phyloP scores from a whole-genome alignment of 2,329 filamentous ascomycete genomes.

The Emericellopsis atlantica region DNA sequence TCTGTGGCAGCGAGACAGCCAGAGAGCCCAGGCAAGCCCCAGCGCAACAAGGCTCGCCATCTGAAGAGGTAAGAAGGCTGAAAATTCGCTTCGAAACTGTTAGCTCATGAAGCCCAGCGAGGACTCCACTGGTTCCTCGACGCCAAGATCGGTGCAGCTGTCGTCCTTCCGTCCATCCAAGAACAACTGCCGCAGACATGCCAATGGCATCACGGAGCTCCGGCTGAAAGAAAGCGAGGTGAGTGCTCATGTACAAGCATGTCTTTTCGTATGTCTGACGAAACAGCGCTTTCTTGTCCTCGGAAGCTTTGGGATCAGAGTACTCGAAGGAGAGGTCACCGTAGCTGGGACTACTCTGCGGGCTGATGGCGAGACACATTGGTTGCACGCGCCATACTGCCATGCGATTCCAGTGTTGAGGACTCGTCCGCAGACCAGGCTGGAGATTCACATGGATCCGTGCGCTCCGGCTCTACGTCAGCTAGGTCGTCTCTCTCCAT shows the following conservation, averaged over 20 bases:
- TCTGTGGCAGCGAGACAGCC: not conserved
- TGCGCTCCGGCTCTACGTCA: slow-evolving; percentile 33
- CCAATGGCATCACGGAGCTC: slow-evolving; percentile 26
- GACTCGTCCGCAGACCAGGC: slow-evolving; percentile 30
- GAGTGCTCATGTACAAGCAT: slow-evolving; percentile 2
- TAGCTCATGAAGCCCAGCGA: not conserved
- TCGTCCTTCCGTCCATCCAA: slow-evolving; percentile 33
- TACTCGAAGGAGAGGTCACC: slow-evolving; percentile 49
- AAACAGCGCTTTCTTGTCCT: slow-evolving; percentile 47
- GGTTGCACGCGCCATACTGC: slow-evolving; percentile 54
- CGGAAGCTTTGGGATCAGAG: slow-evolving; percentile 54
- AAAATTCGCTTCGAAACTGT: not conserved
- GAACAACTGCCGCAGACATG: slow-evolving; percentile 25
- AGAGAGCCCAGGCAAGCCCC: not conserved
- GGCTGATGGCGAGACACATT: slow-evolving; percentile 30
- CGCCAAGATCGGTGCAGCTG: slow-evolving; percentile 15
- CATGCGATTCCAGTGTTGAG: slow-evolving; percentile 58
- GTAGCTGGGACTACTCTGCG: slow-evolving; percentile 52
- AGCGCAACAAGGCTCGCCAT: not conserved
- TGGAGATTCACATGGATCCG: slow-evolving; percentile 45
- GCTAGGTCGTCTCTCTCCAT: slow-evolving; percentile 48
- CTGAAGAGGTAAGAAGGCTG: too few species aligned
- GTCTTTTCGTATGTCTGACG: not conserved
- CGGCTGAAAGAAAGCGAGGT: slow-evolving; percentile 37
- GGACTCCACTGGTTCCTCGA: not conserved